Evolutionary conservation across 495 filamentous ascomycete species (phyloP).

Genomic region (Cudoniella acicularis): DNA sequence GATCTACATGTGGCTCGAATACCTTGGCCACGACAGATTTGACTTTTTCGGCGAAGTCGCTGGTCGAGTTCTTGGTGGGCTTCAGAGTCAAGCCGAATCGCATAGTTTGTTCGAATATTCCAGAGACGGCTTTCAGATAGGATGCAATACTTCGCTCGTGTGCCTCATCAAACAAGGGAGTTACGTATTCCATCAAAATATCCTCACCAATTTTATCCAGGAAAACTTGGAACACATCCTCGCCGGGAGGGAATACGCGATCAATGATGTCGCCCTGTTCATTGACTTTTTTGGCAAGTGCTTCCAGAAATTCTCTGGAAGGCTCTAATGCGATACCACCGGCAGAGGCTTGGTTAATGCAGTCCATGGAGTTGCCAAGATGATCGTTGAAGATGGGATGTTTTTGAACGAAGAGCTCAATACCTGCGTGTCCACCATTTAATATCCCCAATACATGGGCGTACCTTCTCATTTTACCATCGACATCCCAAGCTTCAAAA

Average conservation of each 20-base stretch:
- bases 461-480: constrained; percentile 84
- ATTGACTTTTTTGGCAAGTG: constrained; percentile 67
- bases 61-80: constrained; percentile 52
- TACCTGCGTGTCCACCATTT: constrained; percentile 73
- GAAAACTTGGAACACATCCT: constrained; percentile 71
- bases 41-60: constrained; percentile 53
- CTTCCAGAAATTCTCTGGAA: constrained; percentile 75
- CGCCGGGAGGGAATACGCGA: constrained; percentile 74
- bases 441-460: constrained; percentile 77
- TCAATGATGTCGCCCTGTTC: constrained; percentile 83
- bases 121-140: constrained; percentile 83
- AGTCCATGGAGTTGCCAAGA: constrained; percentile 76
- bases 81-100: constrained; percentile 65
- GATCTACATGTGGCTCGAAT: constrained; percentile 88
- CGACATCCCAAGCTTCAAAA: constrained; percentile 83
- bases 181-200: constrained; percentile 82
- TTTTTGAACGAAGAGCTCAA: constrained; percentile 84
- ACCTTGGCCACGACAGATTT: constrained; percentile 60
- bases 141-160: constrained; percentile 70
- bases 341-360: constrained; percentile 61
- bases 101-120: constrained; percentile 79
- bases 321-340: constrained; percentile 69
- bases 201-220: constrained; percentile 80
- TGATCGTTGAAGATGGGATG: constrained; percentile 76
- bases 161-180: constrained; percentile 82